These are phyloP conservation scores for Letharia lupina DNA, from an alignment of 495 filamentous ascomycete genomes.

Conservation along the genomic window DNA sequence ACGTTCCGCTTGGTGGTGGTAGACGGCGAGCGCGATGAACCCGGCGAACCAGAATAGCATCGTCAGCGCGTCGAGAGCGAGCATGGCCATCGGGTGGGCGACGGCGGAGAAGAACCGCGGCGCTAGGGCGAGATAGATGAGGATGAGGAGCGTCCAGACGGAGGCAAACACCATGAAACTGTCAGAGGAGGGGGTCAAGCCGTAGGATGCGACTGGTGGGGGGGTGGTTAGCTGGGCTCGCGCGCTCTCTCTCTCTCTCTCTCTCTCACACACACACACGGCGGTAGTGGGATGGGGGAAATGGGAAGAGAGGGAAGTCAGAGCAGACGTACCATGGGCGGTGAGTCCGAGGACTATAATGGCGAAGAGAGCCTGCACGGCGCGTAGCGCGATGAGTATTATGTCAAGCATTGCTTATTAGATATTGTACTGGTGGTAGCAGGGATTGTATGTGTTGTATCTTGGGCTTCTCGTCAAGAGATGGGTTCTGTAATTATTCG, in stretches of 20 bases:
- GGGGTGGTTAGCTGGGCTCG: background rate
- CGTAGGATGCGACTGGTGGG: slow-evolving; percentile 26
- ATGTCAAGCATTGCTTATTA: slow-evolving; percentile 34
- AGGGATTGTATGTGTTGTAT: no score
- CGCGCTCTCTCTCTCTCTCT: no score
- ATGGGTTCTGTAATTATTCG: no score
- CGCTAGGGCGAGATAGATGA: slow-evolving; percentile 55
- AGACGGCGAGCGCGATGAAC: slow-evolving; percentile 64
- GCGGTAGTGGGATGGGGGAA: background rate
- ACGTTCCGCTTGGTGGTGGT: slow-evolving; percentile 38
- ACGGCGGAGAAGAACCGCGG: slow-evolving; percentile 52
- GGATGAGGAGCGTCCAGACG: slow-evolving; percentile 64
- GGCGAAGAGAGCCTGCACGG: slow-evolving; percentile 55
- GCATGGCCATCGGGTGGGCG: slow-evolving; percentile 47
- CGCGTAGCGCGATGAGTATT: slow-evolving; percentile 49
- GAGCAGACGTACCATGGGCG: slow-evolving; percentile 52
- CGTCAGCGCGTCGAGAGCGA: slow-evolving; percentile 59
- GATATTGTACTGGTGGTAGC: no score
- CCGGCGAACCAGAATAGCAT: slow-evolving; percentile 86
- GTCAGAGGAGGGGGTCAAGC: slow-evolving; percentile 40
- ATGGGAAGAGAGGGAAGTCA: background rate
- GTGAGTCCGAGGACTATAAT: slow-evolving; percentile 66
- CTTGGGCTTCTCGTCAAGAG: no score
- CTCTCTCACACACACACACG: no score
- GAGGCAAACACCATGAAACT: slow-evolving; percentile 71